Conservation (phyloP, 1,284 basidiomycete genomes). For the Tilletia caries region DNA sequence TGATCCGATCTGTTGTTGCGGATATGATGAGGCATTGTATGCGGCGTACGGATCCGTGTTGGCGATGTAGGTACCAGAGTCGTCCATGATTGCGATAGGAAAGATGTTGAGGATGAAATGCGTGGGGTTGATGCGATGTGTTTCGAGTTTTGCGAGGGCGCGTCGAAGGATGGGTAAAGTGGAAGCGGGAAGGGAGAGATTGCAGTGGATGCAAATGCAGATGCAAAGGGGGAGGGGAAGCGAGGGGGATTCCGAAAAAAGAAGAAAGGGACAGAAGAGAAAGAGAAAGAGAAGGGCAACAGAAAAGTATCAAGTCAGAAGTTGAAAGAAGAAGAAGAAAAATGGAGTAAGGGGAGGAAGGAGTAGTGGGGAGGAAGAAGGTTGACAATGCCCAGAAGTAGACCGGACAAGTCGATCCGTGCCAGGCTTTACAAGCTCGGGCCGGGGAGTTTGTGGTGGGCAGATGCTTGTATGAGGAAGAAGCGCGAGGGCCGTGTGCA, state of each 20-base stretch:
- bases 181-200: slow-evolving; percentile 2
- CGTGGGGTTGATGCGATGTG: not conserved
- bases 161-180: not conserved
- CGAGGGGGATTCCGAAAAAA: slow-evolving; percentile 6
- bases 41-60: slow-evolving; percentile 3
- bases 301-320: not conserved
- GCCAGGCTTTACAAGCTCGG: too few species aligned
- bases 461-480: too few species aligned
- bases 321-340: slow-evolving; percentile 11
- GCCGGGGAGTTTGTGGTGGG: too few species aligned
- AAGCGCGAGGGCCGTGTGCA: too few species aligned
- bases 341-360: not conserved
- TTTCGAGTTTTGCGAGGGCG: not conserved
- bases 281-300: slow-evolving; percentile 11
- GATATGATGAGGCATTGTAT: not conserved
- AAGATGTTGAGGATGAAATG: slow-evolving; percentile 1
- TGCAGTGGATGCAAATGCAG: not conserved
- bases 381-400: not conserved
- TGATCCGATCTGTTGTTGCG: not conserved
- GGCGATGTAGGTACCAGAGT: slow-evolving; percentile 3
- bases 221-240: slow-evolving; percentile 12
- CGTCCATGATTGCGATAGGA: not conserved
- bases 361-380: not conserved
- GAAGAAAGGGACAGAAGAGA: slow-evolving; percentile 7
- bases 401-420: not conserved